Evolutionary conservation across 192 early-diverging fungal genomes (phyloP).

Genomic region (Coemansia sp.): DNA sequence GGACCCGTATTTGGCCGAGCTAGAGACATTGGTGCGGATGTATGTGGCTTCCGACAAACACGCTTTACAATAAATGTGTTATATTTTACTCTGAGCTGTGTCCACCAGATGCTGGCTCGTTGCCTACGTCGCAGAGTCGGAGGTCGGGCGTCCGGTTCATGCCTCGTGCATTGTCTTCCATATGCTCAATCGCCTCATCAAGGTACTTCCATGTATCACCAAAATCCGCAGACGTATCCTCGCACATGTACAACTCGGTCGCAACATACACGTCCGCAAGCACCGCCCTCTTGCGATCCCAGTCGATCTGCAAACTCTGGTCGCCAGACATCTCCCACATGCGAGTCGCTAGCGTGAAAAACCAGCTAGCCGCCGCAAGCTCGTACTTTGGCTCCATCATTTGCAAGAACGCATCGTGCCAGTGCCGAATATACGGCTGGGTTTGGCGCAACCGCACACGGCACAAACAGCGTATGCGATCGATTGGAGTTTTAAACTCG

Average conservation of each 20-base stretch:
- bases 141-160: slow-evolving; percentile 13
- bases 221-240: slow-evolving; percentile 75
- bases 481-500: slow-evolving; percentile 43
- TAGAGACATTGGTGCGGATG: slow-evolving; percentile 55
- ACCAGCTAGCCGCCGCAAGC: slow-evolving; percentile 62
- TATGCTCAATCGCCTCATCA: slow-evolving; percentile 72
- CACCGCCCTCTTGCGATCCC: slow-evolving; percentile 80
- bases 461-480: slow-evolving; percentile 64
- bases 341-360: slow-evolving; percentile 73
- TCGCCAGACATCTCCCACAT: slow-evolving; percentile 90
- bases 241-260: slow-evolving; percentile 90
- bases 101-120: slow-evolving; percentile 39
- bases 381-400: slow-evolving; percentile 81
- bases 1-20: slow-evolving; percentile 62
- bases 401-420: slow-evolving; percentile 75
- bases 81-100: slow-evolving; percentile 13
- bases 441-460: slow-evolving; percentile 68
- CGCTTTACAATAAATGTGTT: background rate
- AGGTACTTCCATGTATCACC: slow-evolving; percentile 76
- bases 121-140: slow-evolving; percentile 46
- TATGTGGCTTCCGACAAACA: background rate
- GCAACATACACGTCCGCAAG: slow-evolving; percentile 83
- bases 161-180: slow-evolving; percentile 40
- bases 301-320: slow-evolving; percentile 75
- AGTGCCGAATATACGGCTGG: slow-evolving; percentile 64